These are phyloP conservation scores for Arachis hypogaea DNA, from an alignment of 306 rosid genomes.

Conservation along the genomic window DNA sequence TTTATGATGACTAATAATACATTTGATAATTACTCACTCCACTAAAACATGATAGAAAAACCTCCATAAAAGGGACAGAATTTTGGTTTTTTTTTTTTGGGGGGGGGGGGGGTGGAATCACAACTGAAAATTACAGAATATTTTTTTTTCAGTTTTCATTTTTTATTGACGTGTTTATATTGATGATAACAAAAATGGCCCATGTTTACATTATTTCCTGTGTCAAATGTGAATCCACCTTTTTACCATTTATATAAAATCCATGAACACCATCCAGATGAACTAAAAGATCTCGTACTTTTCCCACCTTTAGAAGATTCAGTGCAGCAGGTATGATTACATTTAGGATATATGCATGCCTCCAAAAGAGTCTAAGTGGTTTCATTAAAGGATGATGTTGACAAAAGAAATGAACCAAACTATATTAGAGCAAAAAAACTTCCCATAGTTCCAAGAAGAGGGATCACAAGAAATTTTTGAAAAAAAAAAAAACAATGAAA, in stretches of 20 bases:
- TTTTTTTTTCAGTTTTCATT: not conserved
- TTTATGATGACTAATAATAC: slow-evolving; percentile 10
- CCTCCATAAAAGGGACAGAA: not conserved
- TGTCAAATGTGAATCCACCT: not conserved
- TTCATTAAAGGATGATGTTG: slow-evolving; percentile 19
- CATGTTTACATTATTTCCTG: not conserved
- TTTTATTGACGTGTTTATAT: slow-evolving; percentile 3
- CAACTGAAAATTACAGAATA: not conserved
- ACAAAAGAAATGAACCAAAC: not conserved
- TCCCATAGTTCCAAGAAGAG: slow-evolving; percentile 9
- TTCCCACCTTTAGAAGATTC: slow-evolving; percentile 41
- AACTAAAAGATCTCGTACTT: slow-evolving; percentile 1
- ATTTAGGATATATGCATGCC: slow-evolving; percentile 33
- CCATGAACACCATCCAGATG: slow-evolving; percentile 54
- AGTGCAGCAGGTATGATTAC: slow-evolving; percentile 56
- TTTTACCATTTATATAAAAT: slow-evolving; percentile 36
- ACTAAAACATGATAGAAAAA: not conserved
- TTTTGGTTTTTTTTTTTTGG: too few species aligned
- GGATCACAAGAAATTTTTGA: not conserved
- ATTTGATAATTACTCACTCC: not conserved
- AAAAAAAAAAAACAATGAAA: slow-evolving; percentile 3
- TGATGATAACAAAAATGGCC: not conserved
- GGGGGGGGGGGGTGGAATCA: slow-evolving; percentile 1
- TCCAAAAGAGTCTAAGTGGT: not conserved
- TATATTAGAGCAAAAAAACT: not conserved